These are phyloP conservation scores for Oehlia diaphana DNA, from an alignment of 192 early-diverging fungal genomes.

Conservation along the genomic window DNA sequence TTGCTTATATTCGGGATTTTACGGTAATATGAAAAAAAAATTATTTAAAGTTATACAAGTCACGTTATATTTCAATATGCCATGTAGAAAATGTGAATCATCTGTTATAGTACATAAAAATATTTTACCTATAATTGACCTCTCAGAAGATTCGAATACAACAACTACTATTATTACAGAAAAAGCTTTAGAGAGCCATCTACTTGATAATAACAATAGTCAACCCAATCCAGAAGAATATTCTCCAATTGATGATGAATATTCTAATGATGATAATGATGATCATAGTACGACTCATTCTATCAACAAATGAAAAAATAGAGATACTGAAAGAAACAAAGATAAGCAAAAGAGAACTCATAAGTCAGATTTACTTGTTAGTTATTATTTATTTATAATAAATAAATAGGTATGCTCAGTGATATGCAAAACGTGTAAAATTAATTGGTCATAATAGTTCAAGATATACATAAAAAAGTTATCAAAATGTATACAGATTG, in stretches of 20 bases:
- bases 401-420: too few species aligned
- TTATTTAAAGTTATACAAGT: too few species aligned
- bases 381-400: too few species aligned
- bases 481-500: neutral
- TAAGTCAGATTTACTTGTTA: neutral
- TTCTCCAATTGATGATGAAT: too few species aligned
- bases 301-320: neutral
- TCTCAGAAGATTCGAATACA: too few species aligned
- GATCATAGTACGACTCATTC: neutral
- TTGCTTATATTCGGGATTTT: too few species aligned
- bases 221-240: neutral
- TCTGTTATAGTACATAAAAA: too few species aligned
- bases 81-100: too few species aligned
- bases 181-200: neutral
- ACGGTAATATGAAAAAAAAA: too few species aligned
- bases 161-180: neutral
- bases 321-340: neutral
- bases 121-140: too few species aligned
- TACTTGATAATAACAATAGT: neutral
- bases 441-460: neutral
- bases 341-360: neutral
- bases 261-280: too few species aligned
- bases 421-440: neutral
- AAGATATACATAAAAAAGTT: slow-evolving; percentile 2
- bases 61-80: too few species aligned